Evolutionary conservation across 208 protist genomes (phyloP), one percentile per base, ranked within the genome.

Genomic region (Trypanosoma conorhini): DNA sequence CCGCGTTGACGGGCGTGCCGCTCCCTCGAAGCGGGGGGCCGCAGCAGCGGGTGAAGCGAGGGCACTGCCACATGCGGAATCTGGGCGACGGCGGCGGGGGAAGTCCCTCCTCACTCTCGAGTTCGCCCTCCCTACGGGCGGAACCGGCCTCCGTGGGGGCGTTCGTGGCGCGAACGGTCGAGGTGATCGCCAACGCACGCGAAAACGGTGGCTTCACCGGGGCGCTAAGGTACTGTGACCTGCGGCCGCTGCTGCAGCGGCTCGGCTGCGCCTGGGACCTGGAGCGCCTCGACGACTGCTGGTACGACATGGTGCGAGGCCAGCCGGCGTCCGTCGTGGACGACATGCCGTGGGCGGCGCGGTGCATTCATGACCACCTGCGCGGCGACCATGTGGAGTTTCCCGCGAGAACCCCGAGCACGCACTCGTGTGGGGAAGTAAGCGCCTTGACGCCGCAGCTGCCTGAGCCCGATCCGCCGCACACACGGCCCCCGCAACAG

Each of bases 251-350:
- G 1, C 59, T 82, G 28, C 42, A 51, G 10, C 73, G 74, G 1
- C 62, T 92, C 8, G 79, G 80, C 26, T 67, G 46, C 40, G 28
- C 0, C 26, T 91, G 86, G 86, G 72, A 67, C 19, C 64, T 42
- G 26, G 89, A 94, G n/a, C 76, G 80, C 10, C 70, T 87, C 60
- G 89, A 94, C 56, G 89, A 94, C 72, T 88, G 82, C 66, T 94
- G 89, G 89, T 94, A 90, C 65, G 86, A 91, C 59, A 85, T 91
- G 51, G 72, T 92, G 61, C 67, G 70, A 40, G 89, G 89, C 3
- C 72, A 76, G 24, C 78, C 83, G 13, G 48, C 59, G 19, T 63
- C 75, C 12, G 76, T 85, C 56, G 74, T 79, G 5, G 55, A 55
- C 15, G 79, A 87, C 44, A 80, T 91, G 74, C 19, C 56, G 7